These are phyloP conservation scores for Fusarium siculi DNA, from an alignment of 2,329 filamentous ascomycete species.

Conservation along the genomic window DNA sequence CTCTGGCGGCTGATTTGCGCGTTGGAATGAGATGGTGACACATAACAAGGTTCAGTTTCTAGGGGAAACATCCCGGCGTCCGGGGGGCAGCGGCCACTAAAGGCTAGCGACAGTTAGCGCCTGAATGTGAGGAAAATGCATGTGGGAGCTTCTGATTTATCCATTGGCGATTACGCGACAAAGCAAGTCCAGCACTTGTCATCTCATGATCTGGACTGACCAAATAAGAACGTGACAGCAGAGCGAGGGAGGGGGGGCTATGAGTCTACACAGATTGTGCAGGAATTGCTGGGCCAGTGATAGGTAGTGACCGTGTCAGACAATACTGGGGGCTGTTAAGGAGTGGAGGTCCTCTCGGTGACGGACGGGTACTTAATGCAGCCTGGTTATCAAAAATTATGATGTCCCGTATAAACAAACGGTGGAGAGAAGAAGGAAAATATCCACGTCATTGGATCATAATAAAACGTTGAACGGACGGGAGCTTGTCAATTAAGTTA, in stretches of 20 bases:
- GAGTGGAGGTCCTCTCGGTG: conserved; percentile 10
- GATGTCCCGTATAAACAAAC: neutral
- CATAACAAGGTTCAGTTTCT: conserved; percentile 22
- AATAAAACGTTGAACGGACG: conserved; percentile 2
- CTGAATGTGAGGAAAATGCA: conserved; percentile 8
- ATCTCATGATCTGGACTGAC: conserved; percentile 9
- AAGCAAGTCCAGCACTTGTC: neutral
- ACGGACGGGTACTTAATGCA: conserved; percentile 5
- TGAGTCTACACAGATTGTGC: conserved; percentile 10
- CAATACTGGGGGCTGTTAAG: conserved; percentile 11
- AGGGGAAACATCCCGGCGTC: conserved; percentile 24
- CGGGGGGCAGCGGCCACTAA: conserved; percentile 33
- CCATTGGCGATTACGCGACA: conserved; percentile 7
- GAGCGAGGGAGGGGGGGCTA: conserved; percentile 16
- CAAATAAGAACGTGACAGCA: conserved; percentile 31
- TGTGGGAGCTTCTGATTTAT: conserved; percentile 26
- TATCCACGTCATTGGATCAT: neutral
- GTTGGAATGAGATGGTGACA: neutral
- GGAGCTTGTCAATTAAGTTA: neutral
- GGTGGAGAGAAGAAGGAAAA: neutral
- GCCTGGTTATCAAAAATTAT: neutral
- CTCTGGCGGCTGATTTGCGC: conserved; percentile 20
- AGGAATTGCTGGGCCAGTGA: conserved; percentile 15
- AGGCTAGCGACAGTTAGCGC: conserved; percentile 32
- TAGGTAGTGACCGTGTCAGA: conserved; percentile 9